phyloP scores from a whole-genome alignment of 1,284 basidiomycete genomes.

The Amylostereum areolatum region DNA sequence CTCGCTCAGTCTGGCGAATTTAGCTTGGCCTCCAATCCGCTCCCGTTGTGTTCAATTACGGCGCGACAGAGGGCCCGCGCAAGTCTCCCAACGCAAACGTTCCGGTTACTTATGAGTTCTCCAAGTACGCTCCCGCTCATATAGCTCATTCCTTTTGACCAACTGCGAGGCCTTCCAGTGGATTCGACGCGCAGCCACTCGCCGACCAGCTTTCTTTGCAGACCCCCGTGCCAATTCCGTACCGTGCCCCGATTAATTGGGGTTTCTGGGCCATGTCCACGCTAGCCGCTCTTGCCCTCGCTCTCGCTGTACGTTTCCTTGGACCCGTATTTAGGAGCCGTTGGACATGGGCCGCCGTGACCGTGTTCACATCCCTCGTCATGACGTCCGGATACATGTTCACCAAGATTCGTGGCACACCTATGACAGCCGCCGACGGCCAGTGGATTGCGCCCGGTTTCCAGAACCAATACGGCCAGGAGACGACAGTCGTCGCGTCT shows the following conservation, averaged over 20 bases:
- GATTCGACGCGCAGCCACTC: constrained; percentile 74
- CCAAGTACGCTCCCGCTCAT: constrained; percentile 39
- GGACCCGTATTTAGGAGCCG: constrained; percentile 67
- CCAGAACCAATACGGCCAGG: constrained; percentile 88
- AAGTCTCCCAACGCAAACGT: constrained; percentile 44
- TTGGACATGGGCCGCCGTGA: constrained; percentile 74
- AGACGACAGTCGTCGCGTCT: constrained; percentile 82
- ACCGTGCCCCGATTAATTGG: constrained; percentile 68
- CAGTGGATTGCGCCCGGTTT: constrained; percentile 87
- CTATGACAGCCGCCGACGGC: constrained; percentile 62
- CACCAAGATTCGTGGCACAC: constrained; percentile 83
- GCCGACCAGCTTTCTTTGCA: constrained; percentile 69
- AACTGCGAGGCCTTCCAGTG: constrained; percentile 41
- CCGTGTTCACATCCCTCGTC: constrained; percentile 63
- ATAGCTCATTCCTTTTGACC: neutral
- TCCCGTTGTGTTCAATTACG: constrained; percentile 77
- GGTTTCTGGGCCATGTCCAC: constrained; percentile 42
- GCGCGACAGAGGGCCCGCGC: constrained; percentile 66
- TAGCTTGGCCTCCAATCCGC: constrained; percentile 70
- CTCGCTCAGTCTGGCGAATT: constrained; percentile 21
- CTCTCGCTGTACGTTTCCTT: constrained; percentile 54
- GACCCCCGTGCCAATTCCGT: constrained; percentile 71
- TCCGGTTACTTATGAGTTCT: constrained; percentile 75
- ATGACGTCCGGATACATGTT: constrained; percentile 98
- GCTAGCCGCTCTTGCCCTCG: constrained; percentile 36